phyloP scores from a whole-genome alignment of 306 rosid species.

The Castanea mollissima region DNA sequence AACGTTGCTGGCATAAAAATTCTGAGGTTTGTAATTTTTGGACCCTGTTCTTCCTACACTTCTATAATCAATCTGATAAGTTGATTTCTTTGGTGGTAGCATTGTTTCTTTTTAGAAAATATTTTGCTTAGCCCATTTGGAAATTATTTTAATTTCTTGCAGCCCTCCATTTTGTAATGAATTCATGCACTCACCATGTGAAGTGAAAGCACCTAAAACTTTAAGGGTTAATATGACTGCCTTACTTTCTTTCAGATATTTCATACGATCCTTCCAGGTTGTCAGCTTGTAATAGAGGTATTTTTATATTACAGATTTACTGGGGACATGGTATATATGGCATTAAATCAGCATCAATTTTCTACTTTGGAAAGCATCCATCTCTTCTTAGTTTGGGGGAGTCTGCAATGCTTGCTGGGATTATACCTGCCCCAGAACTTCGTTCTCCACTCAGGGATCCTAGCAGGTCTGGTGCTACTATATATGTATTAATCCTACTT shows the following conservation, averaged over 20 bases:
- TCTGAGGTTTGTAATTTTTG: too few species aligned
- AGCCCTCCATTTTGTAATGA: too few species aligned
- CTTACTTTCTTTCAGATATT: not conserved
- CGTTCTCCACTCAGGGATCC: constrained; percentile 35
- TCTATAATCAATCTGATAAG: too few species aligned
- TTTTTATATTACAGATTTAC: constrained; percentile 22
- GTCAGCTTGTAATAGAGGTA: constrained; percentile 3
- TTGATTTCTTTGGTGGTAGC: too few species aligned
- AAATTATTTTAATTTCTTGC: too few species aligned
- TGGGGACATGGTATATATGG: constrained; percentile 44
- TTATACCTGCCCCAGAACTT: constrained; percentile 39
- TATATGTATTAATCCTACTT: not conserved
- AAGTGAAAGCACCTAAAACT: too few species aligned
- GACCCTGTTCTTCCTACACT: too few species aligned
- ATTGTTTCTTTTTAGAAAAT: too few species aligned
- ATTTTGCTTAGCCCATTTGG: too few species aligned
- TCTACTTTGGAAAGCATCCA: constrained; percentile 38
- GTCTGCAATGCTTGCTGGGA: constrained; percentile 34
- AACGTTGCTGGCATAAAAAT: too few species aligned
- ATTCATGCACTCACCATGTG: too few species aligned
- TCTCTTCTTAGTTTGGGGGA: constrained; percentile 36
- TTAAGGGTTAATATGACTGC: not conserved
- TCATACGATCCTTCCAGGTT: not conserved
- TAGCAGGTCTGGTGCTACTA: constrained; percentile 20
- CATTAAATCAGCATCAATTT: constrained; percentile 33